Base-by-base conservation (phyloP, 1,284 basidiomycete species). In the Heliocybe sulcata region DNA sequence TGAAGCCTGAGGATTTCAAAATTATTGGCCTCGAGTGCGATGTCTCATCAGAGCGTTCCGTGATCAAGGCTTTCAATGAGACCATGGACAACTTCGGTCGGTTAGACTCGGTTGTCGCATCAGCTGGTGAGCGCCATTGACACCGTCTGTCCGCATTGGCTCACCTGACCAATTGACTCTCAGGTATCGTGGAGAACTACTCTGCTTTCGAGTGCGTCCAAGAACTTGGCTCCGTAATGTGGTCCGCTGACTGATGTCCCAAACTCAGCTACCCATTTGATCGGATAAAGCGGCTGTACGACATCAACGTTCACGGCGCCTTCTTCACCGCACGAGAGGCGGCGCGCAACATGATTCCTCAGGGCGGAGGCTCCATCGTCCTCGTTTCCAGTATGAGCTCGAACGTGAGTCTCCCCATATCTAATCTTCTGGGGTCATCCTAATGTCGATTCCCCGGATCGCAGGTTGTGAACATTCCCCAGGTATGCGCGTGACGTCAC, bases 271-370 rank as follows among this genome's bases (percentile, higher is more conserved):
- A 96, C 73, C 93, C 94, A 2, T 82, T 85, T 56, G 86, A 91
- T 61, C 85, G 87, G 57, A 84, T 92, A 62, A 87, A 86, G 68
- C 83, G 84, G 48, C 75, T 98, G 54, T 90, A 90, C 65, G 92
- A 94, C 66, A 86, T 98, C 76, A 98, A 98, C 68, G 89, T 98
- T 54, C 92, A 96, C 67, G 94, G 94, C 53, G 82, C 85, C 16
- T 94, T 92, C 76, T 96, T 88, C 74, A 96, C 94, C 29, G 95
- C 96, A 2, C 85, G 94, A 26, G 94, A 98, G 70, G 94, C 91
- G 1, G 92, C 93, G 60, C 71, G 86, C 67, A 72, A 80, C 68
- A 91, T 91, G 90, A 85, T 90, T 60, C 81, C 84, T 14, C 75
- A 80, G 55, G 83, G 87, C 31, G 80, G 80, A 49, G 94, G 94